A percentile compares a stretch with the other conserved stretches of the same genome.
Evolutionary conservation across 176 grass and related monocot genomes (phyloP).

Genomic region (Musa troglodytarum): DNA sequence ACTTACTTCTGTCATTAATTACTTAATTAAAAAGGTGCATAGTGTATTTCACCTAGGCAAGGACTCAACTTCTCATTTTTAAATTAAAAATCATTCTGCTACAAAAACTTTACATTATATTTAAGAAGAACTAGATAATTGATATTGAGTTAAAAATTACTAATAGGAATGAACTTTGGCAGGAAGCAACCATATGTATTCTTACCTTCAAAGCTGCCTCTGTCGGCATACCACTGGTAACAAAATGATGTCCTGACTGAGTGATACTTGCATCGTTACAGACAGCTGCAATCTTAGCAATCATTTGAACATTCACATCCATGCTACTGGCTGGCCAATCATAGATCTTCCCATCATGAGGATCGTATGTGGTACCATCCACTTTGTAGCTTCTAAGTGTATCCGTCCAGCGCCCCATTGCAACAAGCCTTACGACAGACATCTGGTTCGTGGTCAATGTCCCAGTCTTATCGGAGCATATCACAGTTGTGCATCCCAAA

Average conservation of each 20-base stretch:
- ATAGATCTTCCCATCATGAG: slow-evolving; percentile 10
- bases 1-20: background rate
- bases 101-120: background rate
- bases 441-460: slow-evolving; percentile 23
- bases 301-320: slow-evolving; percentile 22
- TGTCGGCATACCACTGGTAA: slow-evolving; percentile 20
- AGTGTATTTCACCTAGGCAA: background rate
- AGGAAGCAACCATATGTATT: slow-evolving; percentile 4
- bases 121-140: background rate
- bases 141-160: background rate
- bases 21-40: background rate
- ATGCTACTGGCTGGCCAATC: slow-evolving; percentile 8
- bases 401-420: slow-evolving; percentile 11
- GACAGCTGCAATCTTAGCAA: slow-evolving; percentile 18
- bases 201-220: slow-evolving; percentile 27
- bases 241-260: slow-evolving; percentile 10
- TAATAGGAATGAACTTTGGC: background rate
- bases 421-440: slow-evolving; percentile 15
- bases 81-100: background rate
- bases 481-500: slow-evolving; percentile 24
- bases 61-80: background rate
- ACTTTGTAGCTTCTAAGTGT: slow-evolving; percentile 14
- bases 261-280: slow-evolving; percentile 21
- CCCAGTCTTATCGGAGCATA: slow-evolving; percentile 25
- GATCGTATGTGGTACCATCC: slow-evolving; percentile 15